Conservation (phyloP, 2,329 filamentous ascomycete genomes). For the Clonostachys sp. region DNA sequence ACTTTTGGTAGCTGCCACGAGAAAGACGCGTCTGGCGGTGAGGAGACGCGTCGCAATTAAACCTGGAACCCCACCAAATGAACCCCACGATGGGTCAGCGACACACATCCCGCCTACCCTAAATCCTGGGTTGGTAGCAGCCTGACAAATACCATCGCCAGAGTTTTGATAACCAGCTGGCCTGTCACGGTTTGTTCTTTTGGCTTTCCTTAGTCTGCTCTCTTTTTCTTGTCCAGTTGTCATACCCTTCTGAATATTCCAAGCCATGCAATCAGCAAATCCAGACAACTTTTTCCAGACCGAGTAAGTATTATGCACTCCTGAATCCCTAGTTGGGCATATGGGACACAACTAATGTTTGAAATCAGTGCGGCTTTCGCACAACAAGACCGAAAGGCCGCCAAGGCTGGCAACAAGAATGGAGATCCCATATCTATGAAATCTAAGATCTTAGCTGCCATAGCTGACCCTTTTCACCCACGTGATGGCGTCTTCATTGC, state of each 20-base stretch:
- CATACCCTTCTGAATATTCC: background rate
- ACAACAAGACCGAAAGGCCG: conserved; percentile 55
- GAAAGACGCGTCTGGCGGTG: background rate
- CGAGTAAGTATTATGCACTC: conserved; percentile 51
- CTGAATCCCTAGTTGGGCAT: too few species aligned
- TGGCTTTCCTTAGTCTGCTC: too few species aligned
- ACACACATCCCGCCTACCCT: background rate
- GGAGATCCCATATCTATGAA: conserved; percentile 76
- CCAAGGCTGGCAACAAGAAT: conserved; percentile 70
- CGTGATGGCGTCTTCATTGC: conserved; percentile 67
- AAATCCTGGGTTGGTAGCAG: background rate
- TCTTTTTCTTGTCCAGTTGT: too few species aligned
- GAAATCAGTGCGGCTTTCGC: conserved; percentile 40
- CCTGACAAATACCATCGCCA: conserved; percentile 18
- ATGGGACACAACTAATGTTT: too few species aligned
- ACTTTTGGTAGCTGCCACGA: too few species aligned
- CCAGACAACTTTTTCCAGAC: conserved; percentile 89
- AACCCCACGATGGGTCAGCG: too few species aligned
- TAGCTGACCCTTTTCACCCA: conserved; percentile 59
- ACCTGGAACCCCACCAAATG: background rate
- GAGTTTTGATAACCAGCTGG: background rate
- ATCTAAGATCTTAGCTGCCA: conserved; percentile 79
- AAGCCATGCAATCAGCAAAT: conserved; percentile 63
- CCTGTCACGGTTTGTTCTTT: too few species aligned
- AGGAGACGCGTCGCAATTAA: background rate